Conservation (phyloP, 1,284 basidiomycete species). For the Cryptococcus wingfieldii region DNA sequence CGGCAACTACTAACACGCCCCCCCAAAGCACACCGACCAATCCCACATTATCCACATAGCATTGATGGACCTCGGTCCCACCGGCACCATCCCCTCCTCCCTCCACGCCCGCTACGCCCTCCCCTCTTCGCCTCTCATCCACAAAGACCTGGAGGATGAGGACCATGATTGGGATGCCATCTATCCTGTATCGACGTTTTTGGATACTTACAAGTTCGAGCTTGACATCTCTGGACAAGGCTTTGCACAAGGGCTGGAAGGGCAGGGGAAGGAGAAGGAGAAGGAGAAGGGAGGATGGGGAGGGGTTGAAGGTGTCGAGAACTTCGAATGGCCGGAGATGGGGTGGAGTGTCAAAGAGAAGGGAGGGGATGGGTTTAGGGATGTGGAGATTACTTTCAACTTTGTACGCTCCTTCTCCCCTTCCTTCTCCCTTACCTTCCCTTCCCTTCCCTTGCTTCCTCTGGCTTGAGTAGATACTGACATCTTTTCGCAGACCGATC, state of each 20-base stretch:
- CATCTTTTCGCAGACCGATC: slow-evolving; percentile 22
- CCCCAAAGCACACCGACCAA: slow-evolving; percentile 61
- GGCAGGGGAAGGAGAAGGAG: slow-evolving; percentile 34
- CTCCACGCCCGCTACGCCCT: slow-evolving; percentile 61
- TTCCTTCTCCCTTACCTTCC: too few species aligned
- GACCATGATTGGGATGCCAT: slow-evolving; percentile 73
- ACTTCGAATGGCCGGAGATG: slow-evolving; percentile 38
- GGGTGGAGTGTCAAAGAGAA: slow-evolving; percentile 25
- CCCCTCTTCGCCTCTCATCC: slow-evolving; percentile 16
- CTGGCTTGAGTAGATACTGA: background rate
- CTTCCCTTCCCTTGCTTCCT: background rate
- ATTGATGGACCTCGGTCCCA: slow-evolving; percentile 73
- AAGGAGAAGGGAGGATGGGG: slow-evolving; percentile 39
- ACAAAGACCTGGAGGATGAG: slow-evolving; percentile 36
- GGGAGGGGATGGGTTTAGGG: slow-evolving; percentile 57
- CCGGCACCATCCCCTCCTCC: slow-evolving; percentile 41
- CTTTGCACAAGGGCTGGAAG: too few species aligned
- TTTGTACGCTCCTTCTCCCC: slow-evolving; percentile 59
- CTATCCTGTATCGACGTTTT: slow-evolving; percentile 69
- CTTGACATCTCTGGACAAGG: slow-evolving; percentile 1
- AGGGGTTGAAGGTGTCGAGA: slow-evolving; percentile 63
- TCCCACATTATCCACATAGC: slow-evolving; percentile 78
- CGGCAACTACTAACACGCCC: too few species aligned
- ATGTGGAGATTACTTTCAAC: slow-evolving; percentile 64
- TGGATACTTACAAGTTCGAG: slow-evolving; percentile 41